These are phyloP conservation scores for Eimeria acervulina DNA, from an alignment of 169 alveolate species.

Conservation along the genomic window DNA sequence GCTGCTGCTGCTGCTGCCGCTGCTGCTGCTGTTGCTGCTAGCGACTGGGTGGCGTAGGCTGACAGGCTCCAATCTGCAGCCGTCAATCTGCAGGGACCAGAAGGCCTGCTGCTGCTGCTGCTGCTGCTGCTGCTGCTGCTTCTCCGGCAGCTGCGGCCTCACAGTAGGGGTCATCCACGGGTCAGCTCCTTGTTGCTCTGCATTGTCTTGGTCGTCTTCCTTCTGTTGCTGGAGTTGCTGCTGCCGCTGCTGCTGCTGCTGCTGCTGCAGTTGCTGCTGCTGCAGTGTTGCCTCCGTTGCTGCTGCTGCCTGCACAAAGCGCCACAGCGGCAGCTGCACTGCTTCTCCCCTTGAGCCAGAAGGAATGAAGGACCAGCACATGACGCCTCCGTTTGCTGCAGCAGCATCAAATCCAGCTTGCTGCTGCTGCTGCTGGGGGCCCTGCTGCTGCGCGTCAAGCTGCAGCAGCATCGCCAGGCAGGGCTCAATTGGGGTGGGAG, in stretches of 20 bases:
- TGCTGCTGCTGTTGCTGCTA: slow-evolving; percentile 8
- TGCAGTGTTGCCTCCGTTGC: slow-evolving; percentile 36
- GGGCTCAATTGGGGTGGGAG: slow-evolving; percentile 72
- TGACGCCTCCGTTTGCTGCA: slow-evolving; percentile 64
- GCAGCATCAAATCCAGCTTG: slow-evolving; percentile 62
- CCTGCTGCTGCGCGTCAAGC: slow-evolving; percentile 38
- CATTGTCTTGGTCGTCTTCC: neutral
- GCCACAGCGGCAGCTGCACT: slow-evolving; percentile 76
- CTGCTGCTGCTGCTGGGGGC: slow-evolving; percentile 12
- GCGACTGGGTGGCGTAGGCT: slow-evolving; percentile 39
- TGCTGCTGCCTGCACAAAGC: slow-evolving; percentile 66
- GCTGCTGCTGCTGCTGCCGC: slow-evolving; percentile 16
- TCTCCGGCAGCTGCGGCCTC: slow-evolving; percentile 53
- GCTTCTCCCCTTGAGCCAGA: neutral
- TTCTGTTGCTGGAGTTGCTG: neutral
- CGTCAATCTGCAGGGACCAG: slow-evolving; percentile 58
- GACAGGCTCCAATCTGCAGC: slow-evolving; percentile 33
- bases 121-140: slow-evolving; percentile 62
- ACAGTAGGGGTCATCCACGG: neutral
- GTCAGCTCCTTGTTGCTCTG: slow-evolving; percentile 31
- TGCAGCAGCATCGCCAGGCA: slow-evolving; percentile 73
- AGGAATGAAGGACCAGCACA: slow-evolving; percentile 60
- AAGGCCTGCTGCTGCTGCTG: slow-evolving; percentile 70
- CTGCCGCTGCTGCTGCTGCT: slow-evolving; percentile 18
- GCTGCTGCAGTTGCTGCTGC: slow-evolving; percentile 44